Evolutionary conservation across 371 early-diverging fungal genomes (phyloP).

Genomic region (Rhizopus microsporus): DNA sequence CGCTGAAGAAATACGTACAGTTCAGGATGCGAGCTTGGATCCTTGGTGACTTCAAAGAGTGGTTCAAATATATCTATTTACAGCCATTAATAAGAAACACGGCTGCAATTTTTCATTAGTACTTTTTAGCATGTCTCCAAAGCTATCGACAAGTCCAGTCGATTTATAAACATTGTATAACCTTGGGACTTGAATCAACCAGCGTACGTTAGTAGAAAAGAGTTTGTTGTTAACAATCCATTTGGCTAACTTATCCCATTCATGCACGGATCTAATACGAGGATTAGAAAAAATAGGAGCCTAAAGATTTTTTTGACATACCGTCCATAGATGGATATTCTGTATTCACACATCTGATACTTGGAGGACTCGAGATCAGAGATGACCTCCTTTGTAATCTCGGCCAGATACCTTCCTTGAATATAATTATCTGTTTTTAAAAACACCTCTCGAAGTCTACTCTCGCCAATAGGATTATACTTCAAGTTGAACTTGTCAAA

Average conservation of each 20-base stretch:
- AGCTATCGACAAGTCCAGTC: constrained; percentile 66
- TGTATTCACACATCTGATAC: constrained; percentile 96
- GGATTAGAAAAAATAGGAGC: too few relatives aligned
- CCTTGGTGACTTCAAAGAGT: constrained; percentile 89
- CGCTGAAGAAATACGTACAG: constrained; percentile 93
- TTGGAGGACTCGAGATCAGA: constrained; percentile 94
- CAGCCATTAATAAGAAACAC: constrained; percentile 27
- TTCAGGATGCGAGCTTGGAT: constrained; percentile 87
- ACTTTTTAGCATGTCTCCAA: constrained; percentile 64
- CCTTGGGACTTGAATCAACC: constrained; percentile 97
- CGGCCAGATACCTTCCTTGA: constrained; percentile 90
- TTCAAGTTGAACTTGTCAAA: constrained; percentile 98
- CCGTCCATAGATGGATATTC: constrained; percentile 92
- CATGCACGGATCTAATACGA: constrained; percentile 46
- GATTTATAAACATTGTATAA: constrained; percentile 92
- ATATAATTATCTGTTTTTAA: constrained; percentile 97
- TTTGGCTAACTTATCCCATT: constrained; percentile 96
- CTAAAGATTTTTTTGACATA: too few relatives aligned
- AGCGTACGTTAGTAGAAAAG: constrained; percentile 90
- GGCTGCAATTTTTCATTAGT: too few relatives aligned
- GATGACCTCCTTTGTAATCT: constrained; percentile 94
- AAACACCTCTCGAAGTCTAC: constrained; percentile 82
- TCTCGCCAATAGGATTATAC: constrained; percentile 93
- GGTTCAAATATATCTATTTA: constrained; percentile 84
- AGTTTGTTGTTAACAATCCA: constrained; percentile 95